Evolutionary conservation across 2,329 filamentous ascomycete species (phyloP), one percentile per base, ranked within the genome.

Genomic region (Escovopsis sp.): DNA sequence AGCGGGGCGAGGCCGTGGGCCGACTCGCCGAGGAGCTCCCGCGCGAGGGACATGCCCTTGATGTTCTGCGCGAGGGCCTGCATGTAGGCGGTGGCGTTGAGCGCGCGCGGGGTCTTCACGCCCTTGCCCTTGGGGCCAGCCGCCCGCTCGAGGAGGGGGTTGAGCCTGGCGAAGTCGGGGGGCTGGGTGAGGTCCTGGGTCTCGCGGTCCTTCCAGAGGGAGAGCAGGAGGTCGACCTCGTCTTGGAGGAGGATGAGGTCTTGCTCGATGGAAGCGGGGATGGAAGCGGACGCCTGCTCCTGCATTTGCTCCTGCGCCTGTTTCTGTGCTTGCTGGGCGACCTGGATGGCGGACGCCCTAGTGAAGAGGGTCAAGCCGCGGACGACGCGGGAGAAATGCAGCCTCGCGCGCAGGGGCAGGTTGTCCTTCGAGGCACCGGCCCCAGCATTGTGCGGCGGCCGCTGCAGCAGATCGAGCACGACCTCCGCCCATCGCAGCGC

Each of bases 401-500:
- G 35, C 27, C 42, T 42, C 27, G 49, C 36, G 15, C 39, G 39
- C 0, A 39, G 36, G 25, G 41, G 38, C 32, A 35, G 34, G 40
- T 36, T 39, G 8, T 39, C 29, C 2, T 39, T 42, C 23, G 45
- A 37, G n/a, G n/a, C n/a, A n/a, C n/a, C n/a, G n/a, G n/a, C n/a
- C n/a, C n/a, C n/a, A n/a, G 21, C 11, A 8, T 25, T 8, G 48
- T 70, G 67, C 16, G 48, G 51, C 12, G 58, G 49, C 18, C 61
- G 54, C 44, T 69, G 55, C 30, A 72, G 49, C 40, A 72, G 48
- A 31, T 72, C 66, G 36, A 71, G 41, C 13, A 74, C 51, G 39
- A 61, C 49, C 39, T 66, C 58, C 7, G 57, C 55, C 60, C 63
- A 65, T 39, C 49, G 56, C 35, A 66, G 51, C 2, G 66, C 62